phyloP scores from a whole-genome alignment of 1,284 basidiomycete species.

The Schizopora paradoxa region DNA sequence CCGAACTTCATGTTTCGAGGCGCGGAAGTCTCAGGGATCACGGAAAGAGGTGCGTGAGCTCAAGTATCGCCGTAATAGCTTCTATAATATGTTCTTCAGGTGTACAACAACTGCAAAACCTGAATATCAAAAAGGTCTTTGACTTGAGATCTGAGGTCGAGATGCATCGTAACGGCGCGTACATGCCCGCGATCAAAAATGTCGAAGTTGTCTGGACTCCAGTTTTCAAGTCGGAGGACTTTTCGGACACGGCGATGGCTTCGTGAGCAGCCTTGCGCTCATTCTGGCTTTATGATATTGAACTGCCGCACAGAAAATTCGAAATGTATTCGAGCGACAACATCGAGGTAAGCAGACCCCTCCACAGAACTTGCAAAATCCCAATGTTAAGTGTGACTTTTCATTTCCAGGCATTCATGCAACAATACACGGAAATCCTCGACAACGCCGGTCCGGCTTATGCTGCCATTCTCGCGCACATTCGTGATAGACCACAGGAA shows the following conservation, averaged over 20 bases:
- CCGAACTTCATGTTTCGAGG: slow-evolving; percentile 55
- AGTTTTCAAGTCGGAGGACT: slow-evolving; percentile 68
- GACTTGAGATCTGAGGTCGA: slow-evolving; percentile 75
- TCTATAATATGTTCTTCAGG: slow-evolving; percentile 35
- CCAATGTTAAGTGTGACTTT: neutral
- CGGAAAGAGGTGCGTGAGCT: slow-evolving; percentile 47
- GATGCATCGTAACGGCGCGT: slow-evolving; percentile 63
- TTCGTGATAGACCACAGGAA: slow-evolving; percentile 60
- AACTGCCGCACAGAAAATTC: slow-evolving; percentile 49
- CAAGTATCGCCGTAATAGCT: neutral
- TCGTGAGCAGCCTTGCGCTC: slow-evolving; percentile 51
- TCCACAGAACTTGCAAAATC: neutral
- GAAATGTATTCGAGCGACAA: slow-evolving; percentile 74
- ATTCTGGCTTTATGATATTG: neutral
- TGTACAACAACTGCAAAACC: slow-evolving; percentile 44
- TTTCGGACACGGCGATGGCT: slow-evolving; percentile 76
- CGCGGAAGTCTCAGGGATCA: slow-evolving; percentile 64
- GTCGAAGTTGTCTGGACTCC: slow-evolving; percentile 54
- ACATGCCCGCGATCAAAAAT: slow-evolving; percentile 55
- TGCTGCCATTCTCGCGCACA: slow-evolving; percentile 58
- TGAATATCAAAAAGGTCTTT: slow-evolving; percentile 63
- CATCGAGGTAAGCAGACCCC: slow-evolving; percentile 48
- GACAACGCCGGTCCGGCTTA: slow-evolving; percentile 65
- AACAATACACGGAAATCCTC: slow-evolving; percentile 72
- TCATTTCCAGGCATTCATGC: slow-evolving; percentile 83